These are phyloP conservation scores for Acanthamoeba quina DNA, from an alignment of 208 protist species.

Conservation along the genomic window DNA sequence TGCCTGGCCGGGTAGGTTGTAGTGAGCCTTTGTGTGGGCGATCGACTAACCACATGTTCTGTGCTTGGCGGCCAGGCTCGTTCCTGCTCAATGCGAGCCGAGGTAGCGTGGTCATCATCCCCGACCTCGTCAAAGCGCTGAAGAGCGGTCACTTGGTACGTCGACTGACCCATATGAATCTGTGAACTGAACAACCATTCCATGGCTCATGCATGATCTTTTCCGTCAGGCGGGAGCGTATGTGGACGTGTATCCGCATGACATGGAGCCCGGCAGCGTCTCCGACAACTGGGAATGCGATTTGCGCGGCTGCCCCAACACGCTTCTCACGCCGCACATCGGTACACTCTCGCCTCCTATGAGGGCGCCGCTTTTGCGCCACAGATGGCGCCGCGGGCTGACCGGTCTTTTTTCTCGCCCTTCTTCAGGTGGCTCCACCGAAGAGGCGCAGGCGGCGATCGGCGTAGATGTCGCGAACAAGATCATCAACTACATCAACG, in stretches of 20 bases:
- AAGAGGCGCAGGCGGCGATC: slow-evolving; percentile 95
- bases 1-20: not conserved
- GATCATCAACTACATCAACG: slow-evolving; percentile 92
- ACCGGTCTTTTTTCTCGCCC: too few species aligned
- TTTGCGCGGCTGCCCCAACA: slow-evolving; percentile 94
- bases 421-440: slow-evolving; percentile 91
- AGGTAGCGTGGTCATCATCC: slow-evolving; percentile 92
- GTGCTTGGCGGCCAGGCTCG: slow-evolving; percentile 73
- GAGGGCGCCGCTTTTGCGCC: not conserved
- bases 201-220: not conserved
- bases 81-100: slow-evolving; percentile 93
- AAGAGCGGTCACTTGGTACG: slow-evolving; percentile 88
- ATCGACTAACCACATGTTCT: not conserved
- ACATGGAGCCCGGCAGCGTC: slow-evolving; percentile 90
- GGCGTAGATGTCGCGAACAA: slow-evolving; percentile 93
- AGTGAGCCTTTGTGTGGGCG: not conserved
- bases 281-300: slow-evolving; percentile 88
- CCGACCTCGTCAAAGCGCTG: slow-evolving; percentile 90
- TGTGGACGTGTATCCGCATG: slow-evolving; percentile 94
- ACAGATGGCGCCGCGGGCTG: too few species aligned
- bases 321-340: slow-evolving; percentile 96
- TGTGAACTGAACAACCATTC: not conserved
- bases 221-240: slow-evolving; percentile 87
- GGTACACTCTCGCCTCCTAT: slow-evolving; percentile 75
- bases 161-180: not conserved